These are phyloP conservation scores for Psilocybe subaeruginosa DNA, from an alignment of 768 basidiomycete genomes.

Conservation along the genomic window DNA sequence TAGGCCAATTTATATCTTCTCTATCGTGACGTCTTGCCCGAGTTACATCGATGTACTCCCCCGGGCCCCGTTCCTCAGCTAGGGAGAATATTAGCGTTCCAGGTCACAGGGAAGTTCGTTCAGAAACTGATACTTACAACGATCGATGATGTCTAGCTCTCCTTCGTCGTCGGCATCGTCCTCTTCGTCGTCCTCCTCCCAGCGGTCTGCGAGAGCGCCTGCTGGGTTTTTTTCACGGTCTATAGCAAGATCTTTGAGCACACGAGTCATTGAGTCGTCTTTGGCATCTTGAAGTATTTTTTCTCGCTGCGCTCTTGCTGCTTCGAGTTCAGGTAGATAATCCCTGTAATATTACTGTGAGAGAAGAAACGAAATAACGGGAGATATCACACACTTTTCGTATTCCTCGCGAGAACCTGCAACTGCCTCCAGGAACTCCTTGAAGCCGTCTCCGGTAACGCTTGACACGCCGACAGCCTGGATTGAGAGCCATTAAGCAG, in stretches of 20 bases:
- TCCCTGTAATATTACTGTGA: slow-evolving; percentile 53
- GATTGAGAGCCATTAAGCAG: slow-evolving; percentile 1
- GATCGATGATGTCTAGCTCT: slow-evolving; percentile 68
- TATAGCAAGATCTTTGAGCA: slow-evolving; percentile 81
- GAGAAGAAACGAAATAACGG: slow-evolving; percentile 4
- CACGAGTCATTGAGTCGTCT: slow-evolving; percentile 72
- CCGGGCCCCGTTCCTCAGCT: slow-evolving; percentile 75
- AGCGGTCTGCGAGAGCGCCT: slow-evolving; percentile 56
- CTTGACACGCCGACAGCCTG: slow-evolving; percentile 96
- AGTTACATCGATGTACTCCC: slow-evolving; percentile 77
- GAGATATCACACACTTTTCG: slow-evolving; percentile 57
- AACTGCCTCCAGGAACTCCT: slow-evolving; percentile 91
- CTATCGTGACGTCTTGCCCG: slow-evolving; percentile 55
- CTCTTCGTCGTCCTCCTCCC: slow-evolving; percentile 62
- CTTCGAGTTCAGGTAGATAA: slow-evolving; percentile 88
- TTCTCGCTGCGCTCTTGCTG: slow-evolving; percentile 66
- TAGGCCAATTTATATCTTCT: slow-evolving; percentile 71
- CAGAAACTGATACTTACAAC: slow-evolving; percentile 49
- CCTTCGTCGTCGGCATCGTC: slow-evolving; percentile 58
- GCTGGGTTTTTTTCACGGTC: slow-evolving; percentile 70
- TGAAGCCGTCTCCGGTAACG: slow-evolving; percentile 92
- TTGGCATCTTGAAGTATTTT: slow-evolving; percentile 54
- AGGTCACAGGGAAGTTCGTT: no score
- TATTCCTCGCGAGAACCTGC: slow-evolving; percentile 88
- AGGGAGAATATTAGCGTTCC: slow-evolving; percentile 5